A percentile compares a stretch with the other conserved stretches of the same genome.
These are phyloP conservation scores for Hamamelis virginiana DNA, from an alignment of 164 flowering plant species.

Conservation along the genomic window DNA sequence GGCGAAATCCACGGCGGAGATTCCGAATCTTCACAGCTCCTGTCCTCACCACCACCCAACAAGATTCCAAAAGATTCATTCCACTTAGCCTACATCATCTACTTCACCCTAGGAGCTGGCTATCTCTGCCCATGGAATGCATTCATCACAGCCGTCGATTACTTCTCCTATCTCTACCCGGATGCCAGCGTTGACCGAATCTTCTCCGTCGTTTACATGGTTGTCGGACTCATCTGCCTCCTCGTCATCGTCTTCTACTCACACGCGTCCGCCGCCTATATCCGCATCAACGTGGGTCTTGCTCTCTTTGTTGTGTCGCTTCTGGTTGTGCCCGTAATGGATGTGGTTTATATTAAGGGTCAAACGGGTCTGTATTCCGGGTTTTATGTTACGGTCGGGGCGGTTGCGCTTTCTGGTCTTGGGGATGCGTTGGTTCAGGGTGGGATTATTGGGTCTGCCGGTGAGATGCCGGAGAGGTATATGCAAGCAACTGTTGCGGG, in stretches of 20 bases:
- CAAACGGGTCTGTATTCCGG: conserved; percentile 59
- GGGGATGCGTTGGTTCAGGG: conserved; percentile 92
- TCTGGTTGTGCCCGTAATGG: conserved; percentile 71
- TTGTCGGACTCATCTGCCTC: conserved; percentile 48
- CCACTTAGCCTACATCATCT: conserved; percentile 76
- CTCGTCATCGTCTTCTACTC: conserved; percentile 47
- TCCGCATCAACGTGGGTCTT: conserved; percentile 78
- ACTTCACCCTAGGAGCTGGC: conserved; percentile 83
- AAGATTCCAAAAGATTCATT: conserved; percentile 64
- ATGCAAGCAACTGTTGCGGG: conserved; percentile 99
- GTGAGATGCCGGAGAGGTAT: conserved; percentile 84
- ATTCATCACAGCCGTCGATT: conserved; percentile 97
- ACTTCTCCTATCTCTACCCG: conserved; percentile 88
- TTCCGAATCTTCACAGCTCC: conserved; percentile 26
- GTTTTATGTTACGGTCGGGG: conserved; percentile 61
- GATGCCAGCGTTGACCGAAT: conserved; percentile 75
- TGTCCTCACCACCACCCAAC: background rate
- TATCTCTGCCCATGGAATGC: conserved; percentile 97
- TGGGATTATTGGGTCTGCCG: conserved; percentile 83
- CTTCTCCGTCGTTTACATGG: conserved; percentile 80
- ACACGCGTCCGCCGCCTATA: conserved; percentile 41
- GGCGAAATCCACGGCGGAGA: conserved; percentile 7
- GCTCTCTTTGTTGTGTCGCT: conserved; percentile 52
- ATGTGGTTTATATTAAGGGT: conserved; percentile 61
- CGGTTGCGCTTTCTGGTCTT: conserved; percentile 57